Base-by-base conservation (phyloP, 2,329 filamentous ascomycete species). In the Calonectria pseudoturangicola region DNA sequence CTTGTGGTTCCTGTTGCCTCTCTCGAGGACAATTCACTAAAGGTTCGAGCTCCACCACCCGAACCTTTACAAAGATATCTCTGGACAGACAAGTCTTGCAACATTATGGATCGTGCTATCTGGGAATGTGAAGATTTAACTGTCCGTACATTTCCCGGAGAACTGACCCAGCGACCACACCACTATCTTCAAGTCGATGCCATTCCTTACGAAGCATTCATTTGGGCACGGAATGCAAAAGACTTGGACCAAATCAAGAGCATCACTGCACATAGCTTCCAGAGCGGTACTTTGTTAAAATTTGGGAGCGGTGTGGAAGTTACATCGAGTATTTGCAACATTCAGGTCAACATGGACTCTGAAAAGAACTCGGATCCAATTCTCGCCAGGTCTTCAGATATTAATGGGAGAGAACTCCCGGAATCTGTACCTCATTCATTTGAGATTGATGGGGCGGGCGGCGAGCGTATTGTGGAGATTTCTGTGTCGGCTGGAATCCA, bases 151-250 rank as follows among this genome's bases (percentile, higher is more conserved):
- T 43, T 62, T 45, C 36, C 36, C 13, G 58, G 36, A 8, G 36
- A 62, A 15, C 3, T 7, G 10, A 43, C 25, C 16, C 58, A 62
- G 16, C 8, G 21, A 15, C 21, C 58, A 18, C 58, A 62, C 15
- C 13, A 45, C 9, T 4, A 30, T 16, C 28, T 62, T 25, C 58
- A 43, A 4, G 16, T 43, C 25, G 58, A 62, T 30, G 21, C 21
- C 9, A 45, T 62, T 45, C 58, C 58, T 2, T 62, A 62, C 39
- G 39, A 62, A 30, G 58, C 58, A 13, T 62, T 62, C 41, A 45
- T 62, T 4, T 62, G 58, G 58, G 58, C 39, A 15, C 58, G 36
- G 8, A 30, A 62, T n/a, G 4, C 12, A 13, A 10, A 13, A 2
- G 58, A 62, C 16, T 21, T 41, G 25, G 7, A 18, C 12, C 6